Evolutionary conservation across 345 rosid species (phyloP), one percentile per base, ranked within the genome.

Genomic region (Triadica sebifera): DNA sequence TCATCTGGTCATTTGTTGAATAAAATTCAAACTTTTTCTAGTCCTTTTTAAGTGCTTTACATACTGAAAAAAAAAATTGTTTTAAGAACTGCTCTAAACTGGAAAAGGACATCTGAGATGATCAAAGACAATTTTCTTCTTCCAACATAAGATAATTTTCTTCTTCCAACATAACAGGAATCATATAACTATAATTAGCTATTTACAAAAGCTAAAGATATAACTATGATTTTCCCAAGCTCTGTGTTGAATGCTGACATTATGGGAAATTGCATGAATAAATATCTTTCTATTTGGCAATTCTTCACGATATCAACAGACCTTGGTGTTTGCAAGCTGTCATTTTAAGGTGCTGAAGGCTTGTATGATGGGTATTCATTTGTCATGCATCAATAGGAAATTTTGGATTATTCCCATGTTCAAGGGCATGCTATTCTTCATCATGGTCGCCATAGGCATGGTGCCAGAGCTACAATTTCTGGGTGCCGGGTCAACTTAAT

Each of bases 371-470:
- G 13, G 34, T 29, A 29, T 29, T 29, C 34, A 64, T 73, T 17
- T 57, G 3, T 59, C 39, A 46, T 56, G 25, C 71, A 67, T 37
- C 29, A 70, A 45, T 73, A 92, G 98, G 97, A 94, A 82, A 80
- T 77, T 70, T 87, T 85, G 55, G 93, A 94, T 84, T 91, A 88
- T 84, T 61, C 74, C 64, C 99, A 95, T 81, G 83, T 86, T 62
- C 94, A 96, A 9, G 98, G 98, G 45, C 86, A 57, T 22, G 99
- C 96, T 46, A 75, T 95, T 80, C 94, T 91, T 80, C 96, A 91
- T 80, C 86, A 89, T 41, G 98, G 99, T 66, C 86, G 88, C 75
- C 97, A 93, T 80, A 87, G 98, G 65, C 98, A 95, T 86, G 99
- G 99, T 73, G 99, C 96, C 58, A 90, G 92, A 86, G 96, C 99